These are phyloP conservation scores for Macrophomina pseudophaseolina DNA, from an alignment of 2,329 filamentous ascomycete genomes.

Conservation along the genomic window DNA sequence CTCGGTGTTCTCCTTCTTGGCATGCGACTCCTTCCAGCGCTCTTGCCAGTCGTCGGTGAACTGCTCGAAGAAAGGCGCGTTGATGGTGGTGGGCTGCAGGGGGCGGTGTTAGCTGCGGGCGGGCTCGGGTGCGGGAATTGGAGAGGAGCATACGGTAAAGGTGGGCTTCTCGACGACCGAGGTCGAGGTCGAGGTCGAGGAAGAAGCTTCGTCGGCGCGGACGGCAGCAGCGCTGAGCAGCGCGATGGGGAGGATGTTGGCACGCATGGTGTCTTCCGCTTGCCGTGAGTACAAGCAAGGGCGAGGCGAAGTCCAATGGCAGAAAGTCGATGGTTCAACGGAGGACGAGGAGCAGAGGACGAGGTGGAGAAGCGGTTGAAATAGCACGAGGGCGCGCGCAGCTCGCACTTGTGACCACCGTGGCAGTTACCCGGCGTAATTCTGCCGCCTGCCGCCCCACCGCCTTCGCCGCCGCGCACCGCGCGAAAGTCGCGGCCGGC, in stretches of 20 bases:
- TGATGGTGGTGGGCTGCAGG: slow-evolving; percentile 81
- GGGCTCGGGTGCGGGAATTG: background rate
- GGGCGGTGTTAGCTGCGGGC: slow-evolving; percentile 30
- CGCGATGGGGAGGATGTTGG: slow-evolving; percentile 75
- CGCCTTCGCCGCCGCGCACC: background rate
- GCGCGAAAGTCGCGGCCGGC: slow-evolving; percentile 4
- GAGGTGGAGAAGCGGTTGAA: slow-evolving; percentile 27
- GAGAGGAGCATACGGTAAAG: slow-evolving; percentile 75
- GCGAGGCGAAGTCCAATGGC: slow-evolving; percentile 22
- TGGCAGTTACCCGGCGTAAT: slow-evolving; percentile 21
- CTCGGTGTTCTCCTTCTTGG: slow-evolving; percentile 91
- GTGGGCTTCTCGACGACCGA: slow-evolving; percentile 67
- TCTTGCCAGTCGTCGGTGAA: slow-evolving; percentile 96
- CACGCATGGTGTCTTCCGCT: slow-evolving; percentile 70
- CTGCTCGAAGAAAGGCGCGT: slow-evolving; percentile 96
- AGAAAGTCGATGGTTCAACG: slow-evolving; percentile 16
- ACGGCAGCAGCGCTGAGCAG: slow-evolving; percentile 74
- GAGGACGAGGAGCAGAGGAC: background rate
- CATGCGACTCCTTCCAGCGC: slow-evolving; percentile 92
- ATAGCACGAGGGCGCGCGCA: slow-evolving; percentile 12
- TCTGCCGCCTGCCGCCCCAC: slow-evolving; percentile 12
- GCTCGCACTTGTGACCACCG: slow-evolving; percentile 21
- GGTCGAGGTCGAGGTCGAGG: slow-evolving; percentile 40
- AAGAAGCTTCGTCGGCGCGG: slow-evolving; percentile 66
- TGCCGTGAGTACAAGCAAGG: slow-evolving; percentile 25